Conservation (phyloP, 2,329 filamentous ascomycete genomes). For the Drechslerella coelobrocha region DNA sequence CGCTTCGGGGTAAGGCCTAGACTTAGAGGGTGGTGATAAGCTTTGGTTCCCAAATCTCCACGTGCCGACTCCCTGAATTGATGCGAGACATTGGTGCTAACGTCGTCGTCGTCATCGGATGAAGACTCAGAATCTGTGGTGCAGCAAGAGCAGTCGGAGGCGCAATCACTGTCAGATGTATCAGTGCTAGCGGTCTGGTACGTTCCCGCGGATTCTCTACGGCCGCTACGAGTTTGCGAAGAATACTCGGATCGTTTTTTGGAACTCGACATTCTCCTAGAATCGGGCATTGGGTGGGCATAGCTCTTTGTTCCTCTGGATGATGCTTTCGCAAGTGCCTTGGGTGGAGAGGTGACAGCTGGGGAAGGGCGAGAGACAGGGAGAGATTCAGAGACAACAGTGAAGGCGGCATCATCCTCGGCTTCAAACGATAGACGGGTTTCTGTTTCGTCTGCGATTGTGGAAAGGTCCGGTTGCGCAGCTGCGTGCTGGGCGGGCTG, state of each 20-base stretch:
- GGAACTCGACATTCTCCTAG: constrained; percentile 20
- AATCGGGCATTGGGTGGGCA: constrained; percentile 16
- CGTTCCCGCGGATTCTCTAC: constrained; percentile 39
- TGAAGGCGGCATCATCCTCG: constrained; percentile 42
- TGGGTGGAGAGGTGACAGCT: constrained; percentile 27
- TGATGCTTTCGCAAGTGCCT: constrained; percentile 16
- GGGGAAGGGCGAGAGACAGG: constrained; percentile 34
- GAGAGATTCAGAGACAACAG: constrained; percentile 41
- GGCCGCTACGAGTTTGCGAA: constrained; percentile 27
- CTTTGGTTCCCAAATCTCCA: constrained; percentile 45
- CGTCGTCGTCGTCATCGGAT: constrained; percentile 29
- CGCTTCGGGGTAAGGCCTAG: constrained; percentile 33
- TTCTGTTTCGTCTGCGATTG: constrained; percentile 44
- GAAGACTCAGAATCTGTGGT: constrained; percentile 39
- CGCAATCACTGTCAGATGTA: constrained; percentile 41
- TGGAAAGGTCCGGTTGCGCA: constrained; percentile 40
- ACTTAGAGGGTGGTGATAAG: constrained; percentile 35
- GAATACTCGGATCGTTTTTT: constrained; percentile 28
- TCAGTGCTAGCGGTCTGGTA: constrained; percentile 47
- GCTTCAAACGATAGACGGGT: constrained; percentile 42
- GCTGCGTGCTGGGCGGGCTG: constrained; percentile 33
- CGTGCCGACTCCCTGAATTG: constrained; percentile 43
- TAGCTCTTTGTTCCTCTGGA: constrained; percentile 29
- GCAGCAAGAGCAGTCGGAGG: constrained; percentile 47
- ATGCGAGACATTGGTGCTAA: constrained; percentile 30